Percentiles rank a stretch among this genome's conserved stretches.
Evolutionary conservation across 208 protist species (phyloP).

Genomic region (Paratrypanosoma confusum): DNA sequence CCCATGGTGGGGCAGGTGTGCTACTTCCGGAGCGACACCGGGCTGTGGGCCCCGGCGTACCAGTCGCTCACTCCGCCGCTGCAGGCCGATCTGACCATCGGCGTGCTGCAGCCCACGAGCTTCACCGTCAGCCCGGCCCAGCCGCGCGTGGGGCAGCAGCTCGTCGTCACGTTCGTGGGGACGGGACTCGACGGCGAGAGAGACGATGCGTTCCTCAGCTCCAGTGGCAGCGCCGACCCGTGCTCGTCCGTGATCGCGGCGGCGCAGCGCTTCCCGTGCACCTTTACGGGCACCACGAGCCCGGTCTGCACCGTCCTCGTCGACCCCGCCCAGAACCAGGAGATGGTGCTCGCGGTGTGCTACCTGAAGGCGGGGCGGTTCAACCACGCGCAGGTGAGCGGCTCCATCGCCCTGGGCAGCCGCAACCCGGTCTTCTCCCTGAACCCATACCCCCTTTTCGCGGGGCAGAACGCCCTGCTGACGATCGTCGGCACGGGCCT

Average conservation of each 20-base stretch:
- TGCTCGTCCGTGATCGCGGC: slow-evolving; percentile 8
- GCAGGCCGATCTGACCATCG: slow-evolving; percentile 58
- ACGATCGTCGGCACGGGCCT: slow-evolving; percentile 46
- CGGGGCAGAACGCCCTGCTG: slow-evolving; percentile 44
- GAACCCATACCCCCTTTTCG: slow-evolving; percentile 44
- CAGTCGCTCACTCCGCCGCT: slow-evolving; percentile 14
- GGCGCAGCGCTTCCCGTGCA: slow-evolving; percentile 25
- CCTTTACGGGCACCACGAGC: slow-evolving; percentile 19
- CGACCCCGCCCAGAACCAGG: slow-evolving; percentile 37
- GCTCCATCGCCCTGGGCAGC: slow-evolving; percentile 22
- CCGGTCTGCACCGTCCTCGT: slow-evolving; percentile 52
- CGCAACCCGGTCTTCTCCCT: slow-evolving; percentile 71
- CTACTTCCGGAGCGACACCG: slow-evolving; percentile 33
- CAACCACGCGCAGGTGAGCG: slow-evolving; percentile 53
- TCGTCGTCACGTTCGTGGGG: slow-evolving; percentile 52
- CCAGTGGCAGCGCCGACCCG: slow-evolving; percentile 14
- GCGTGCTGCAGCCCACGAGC: slow-evolving; percentile 61
- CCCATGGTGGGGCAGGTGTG: slow-evolving; percentile 56
- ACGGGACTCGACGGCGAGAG: slow-evolving; percentile 27
- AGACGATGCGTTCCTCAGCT: slow-evolving; percentile 61
- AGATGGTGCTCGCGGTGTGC: slow-evolving; percentile 43
- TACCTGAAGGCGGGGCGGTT: slow-evolving; percentile 39
- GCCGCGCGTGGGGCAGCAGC: slow-evolving; percentile 33
- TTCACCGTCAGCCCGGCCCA: slow-evolving; percentile 32
- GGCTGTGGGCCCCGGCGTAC: slow-evolving; percentile 50